Evolutionary conservation across 805 yeast genomes (phyloP).

Genomic region (Ogataea ramenticola): DNA sequence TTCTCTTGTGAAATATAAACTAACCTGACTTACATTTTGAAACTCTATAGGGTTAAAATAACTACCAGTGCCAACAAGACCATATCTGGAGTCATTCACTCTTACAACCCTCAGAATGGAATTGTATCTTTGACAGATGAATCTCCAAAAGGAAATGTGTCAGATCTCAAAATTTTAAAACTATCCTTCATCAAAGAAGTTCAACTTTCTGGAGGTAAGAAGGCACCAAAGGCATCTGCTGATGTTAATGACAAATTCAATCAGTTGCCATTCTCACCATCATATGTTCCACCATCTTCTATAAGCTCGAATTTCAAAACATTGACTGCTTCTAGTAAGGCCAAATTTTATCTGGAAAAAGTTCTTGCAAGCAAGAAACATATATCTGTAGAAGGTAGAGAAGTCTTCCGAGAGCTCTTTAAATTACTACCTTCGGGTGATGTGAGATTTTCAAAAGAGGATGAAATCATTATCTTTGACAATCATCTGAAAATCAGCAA

Average conservation of each 20-base stretch:
- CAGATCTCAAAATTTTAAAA: conserved; percentile 44
- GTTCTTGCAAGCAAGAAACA: conserved; percentile 12
- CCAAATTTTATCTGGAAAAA: conserved; percentile 14
- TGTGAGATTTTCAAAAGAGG: conserved; percentile 25
- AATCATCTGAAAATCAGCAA: conserved; percentile 30
- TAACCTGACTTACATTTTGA: not conserved
- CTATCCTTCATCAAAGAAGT: conserved; percentile 50
- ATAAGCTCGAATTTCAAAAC: not conserved
- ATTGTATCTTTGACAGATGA: conserved; percentile 31
- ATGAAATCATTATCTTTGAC: conserved; percentile 30
- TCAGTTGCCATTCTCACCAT: conserved; percentile 12
- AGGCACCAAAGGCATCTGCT: conserved; percentile 2
- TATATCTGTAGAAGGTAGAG: conserved; percentile 21
- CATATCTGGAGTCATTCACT: conserved; percentile 55
- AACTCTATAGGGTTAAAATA: conserved; percentile 40
- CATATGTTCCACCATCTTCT: not conserved
- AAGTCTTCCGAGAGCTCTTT: conserved; percentile 17
- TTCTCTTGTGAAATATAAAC: too few species aligned
- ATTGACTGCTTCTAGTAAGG: not conserved
- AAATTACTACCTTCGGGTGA: conserved; percentile 24
- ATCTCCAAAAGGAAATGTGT: conserved; percentile 15
- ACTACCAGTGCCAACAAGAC: conserved; percentile 51
- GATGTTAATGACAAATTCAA: conserved; percentile 17
- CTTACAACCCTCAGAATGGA: conserved; percentile 45
- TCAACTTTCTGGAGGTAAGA: conserved; percentile 32